Base-by-base conservation (phyloP, 257 asterid species). In the Prunella vulgaris region DNA sequence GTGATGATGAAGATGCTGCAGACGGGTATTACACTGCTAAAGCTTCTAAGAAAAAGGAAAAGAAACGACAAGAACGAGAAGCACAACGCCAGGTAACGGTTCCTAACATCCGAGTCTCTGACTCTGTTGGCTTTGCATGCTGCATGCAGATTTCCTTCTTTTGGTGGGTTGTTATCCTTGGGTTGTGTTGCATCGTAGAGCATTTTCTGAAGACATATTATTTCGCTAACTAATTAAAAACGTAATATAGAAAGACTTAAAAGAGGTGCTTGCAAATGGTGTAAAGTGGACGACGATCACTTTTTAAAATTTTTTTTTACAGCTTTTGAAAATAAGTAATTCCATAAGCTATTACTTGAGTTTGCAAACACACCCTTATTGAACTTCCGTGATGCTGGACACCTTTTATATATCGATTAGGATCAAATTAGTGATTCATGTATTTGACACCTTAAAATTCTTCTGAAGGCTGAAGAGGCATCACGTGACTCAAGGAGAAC, bases 61-160 rank as follows among this genome's bases (percentile, higher is more conserved):
- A 82, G 91, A 94, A 78, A 81, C 80, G 95, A 14, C 97, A 91
- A 74, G 99, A 94, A 82, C 84, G 95, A 56, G 99, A 89, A 66
- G 96, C 96, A 49, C 97, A 90, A 64, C 85, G 97, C 62, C 97
- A 89, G 88, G 99, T 88, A 60, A 74, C 10, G 28, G 30, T 69
- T 64, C 17, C 48, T n/a, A n/a, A n/a, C n/a, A n/a, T n/a, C n/a
- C n/a, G n/a, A 8, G 15, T 27, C 24, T 38, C 40, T 21, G 52
- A 24, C 35, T 60, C 42, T 18, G 17, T 17, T 76, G 27, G 60
- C 32, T 56, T n/a, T 22, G 9, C 40, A 7, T 58, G 48, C 51
- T 68, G 51, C 51, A 10, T 10, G 51, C 51, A 42, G 17, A 42
- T 42, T 12, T 42, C 5, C 18, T 18, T 42, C 51, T 12, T 42